Conservation (phyloP, 1,284 basidiomycete species). For the Microbotryum lychnidis-dioicae region DNA sequence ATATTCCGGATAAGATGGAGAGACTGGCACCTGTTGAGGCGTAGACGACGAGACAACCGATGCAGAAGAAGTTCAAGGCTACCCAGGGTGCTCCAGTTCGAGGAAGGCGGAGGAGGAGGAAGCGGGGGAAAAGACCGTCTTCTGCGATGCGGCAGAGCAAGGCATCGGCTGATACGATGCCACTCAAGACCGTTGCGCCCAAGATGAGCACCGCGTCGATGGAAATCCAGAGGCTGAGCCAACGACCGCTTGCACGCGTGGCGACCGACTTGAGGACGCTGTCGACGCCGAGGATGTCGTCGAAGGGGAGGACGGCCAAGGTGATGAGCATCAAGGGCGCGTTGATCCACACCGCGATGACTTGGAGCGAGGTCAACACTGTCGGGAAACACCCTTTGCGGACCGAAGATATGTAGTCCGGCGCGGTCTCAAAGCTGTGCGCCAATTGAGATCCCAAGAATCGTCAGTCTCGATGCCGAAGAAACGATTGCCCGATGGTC, state of each 20-base stretch:
- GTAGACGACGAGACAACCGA: slow-evolving; percentile 52
- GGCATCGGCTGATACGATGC: slow-evolving; percentile 1
- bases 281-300: slow-evolving; percentile 45
- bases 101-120: slow-evolving; percentile 49
- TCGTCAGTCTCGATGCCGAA: too few species aligned
- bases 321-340: slow-evolving; percentile 52
- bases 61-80: slow-evolving; percentile 49
- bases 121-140: slow-evolving; percentile 53
- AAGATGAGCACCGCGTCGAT: slow-evolving; percentile 59
- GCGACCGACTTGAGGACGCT: slow-evolving; percentile 53
- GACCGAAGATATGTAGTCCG: slow-evolving; percentile 56
- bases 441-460: background rate
- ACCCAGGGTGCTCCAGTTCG: slow-evolving; percentile 51
- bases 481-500: background rate
- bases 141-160: slow-evolving; percentile 11
- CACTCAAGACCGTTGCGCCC: slow-evolving; percentile 47
- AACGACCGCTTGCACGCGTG: slow-evolving; percentile 51
- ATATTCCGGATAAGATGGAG: slow-evolving; percentile 46
- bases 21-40: slow-evolving; percentile 52
- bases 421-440: slow-evolving; percentile 47
- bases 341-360: slow-evolving; percentile 52
- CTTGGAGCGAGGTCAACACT: slow-evolving; percentile 58
- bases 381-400: slow-evolving; percentile 49
- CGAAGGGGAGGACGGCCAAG: slow-evolving; percentile 52
- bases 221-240: slow-evolving; percentile 55